phyloP scores from a whole-genome alignment of 2,329 filamentous ascomycete species.

The Escovopsis weberi region DNA sequence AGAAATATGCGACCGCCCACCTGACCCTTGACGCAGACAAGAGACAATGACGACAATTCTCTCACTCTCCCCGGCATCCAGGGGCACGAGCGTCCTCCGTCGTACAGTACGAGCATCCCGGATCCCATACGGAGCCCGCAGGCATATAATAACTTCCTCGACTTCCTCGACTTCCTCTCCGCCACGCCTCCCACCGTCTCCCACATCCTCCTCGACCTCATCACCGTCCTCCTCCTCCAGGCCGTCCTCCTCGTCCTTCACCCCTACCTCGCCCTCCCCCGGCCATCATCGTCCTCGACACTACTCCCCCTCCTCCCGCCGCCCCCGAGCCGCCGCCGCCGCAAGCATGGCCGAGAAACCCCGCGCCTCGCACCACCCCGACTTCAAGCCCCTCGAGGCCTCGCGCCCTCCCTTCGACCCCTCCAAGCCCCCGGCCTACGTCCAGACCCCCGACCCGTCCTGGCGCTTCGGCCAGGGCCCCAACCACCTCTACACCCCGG shows the following conservation, averaged over 20 bases:
- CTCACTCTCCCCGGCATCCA: too few relatives aligned
- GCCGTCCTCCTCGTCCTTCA: neutral
- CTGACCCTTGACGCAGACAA: too few relatives aligned
- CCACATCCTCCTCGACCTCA: neutral
- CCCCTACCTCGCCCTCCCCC: neutral
- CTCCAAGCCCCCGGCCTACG: slow-evolving; percentile 34
- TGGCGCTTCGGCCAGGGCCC: slow-evolving; percentile 55
- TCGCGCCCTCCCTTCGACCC: slow-evolving; percentile 47
- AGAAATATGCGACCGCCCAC: too few relatives aligned
- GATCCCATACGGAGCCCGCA: neutral
- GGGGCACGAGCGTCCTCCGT: neutral
- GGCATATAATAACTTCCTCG: neutral
- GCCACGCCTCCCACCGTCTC: neutral
- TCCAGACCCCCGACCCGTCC: slow-evolving; percentile 46
- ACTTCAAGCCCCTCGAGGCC: slow-evolving; percentile 61
- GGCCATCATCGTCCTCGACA: slow-evolving; percentile 1
- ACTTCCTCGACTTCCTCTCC: neutral
- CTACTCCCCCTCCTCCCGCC: neutral
- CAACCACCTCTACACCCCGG: slow-evolving; percentile 31
- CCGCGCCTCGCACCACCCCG: slow-evolving; percentile 32
- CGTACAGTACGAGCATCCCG: neutral
- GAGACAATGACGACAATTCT: too few relatives aligned
- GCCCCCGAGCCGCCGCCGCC: neutral
- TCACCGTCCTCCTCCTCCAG: neutral
- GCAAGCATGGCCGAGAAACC: too few relatives aligned